A percentile compares a stretch with the other conserved stretches of the same genome.
These are phyloP conservation scores for Dendrostoma leiphaemia DNA, from an alignment of 2,329 filamentous ascomycete genomes.

Conservation along the genomic window DNA sequence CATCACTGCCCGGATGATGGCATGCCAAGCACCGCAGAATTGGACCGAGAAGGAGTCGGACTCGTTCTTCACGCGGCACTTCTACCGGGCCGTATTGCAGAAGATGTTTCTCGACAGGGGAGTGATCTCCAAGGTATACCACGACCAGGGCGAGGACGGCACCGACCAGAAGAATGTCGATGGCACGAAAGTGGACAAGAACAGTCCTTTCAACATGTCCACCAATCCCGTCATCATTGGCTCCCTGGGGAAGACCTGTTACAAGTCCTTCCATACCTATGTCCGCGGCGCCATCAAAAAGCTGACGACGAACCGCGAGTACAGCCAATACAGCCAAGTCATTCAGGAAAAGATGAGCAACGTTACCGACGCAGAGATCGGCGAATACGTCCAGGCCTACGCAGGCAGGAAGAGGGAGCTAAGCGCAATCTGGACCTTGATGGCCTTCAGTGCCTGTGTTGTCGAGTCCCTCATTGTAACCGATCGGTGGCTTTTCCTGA, in stretches of 20 bases:
- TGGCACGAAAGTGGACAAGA: conserved; percentile 11
- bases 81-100: conserved; percentile 87
- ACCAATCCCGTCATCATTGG: conserved; percentile 85
- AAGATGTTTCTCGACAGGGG: conserved; percentile 86
- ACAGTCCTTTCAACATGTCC: conserved; percentile 51
- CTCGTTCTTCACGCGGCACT: conserved; percentile 87
- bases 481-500: conserved; percentile 85
- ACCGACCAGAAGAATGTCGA: not conserved
- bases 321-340: conserved; percentile 57
- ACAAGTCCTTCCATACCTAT: conserved; percentile 72
- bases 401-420: conserved; percentile 71
- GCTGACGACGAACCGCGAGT: conserved; percentile 56
- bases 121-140: conserved; percentile 63
- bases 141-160: conserved; percentile 26
- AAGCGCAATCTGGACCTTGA: conserved; percentile 86
- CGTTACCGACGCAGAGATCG: conserved; percentile 74
- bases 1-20: conserved; percentile 98
- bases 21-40: conserved; percentile 90
- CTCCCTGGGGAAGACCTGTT: conserved; percentile 76
- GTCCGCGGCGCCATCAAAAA: conserved; percentile 79
- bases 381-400: conserved; percentile 66
- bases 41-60: conserved; percentile 83
- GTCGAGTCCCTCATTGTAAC: conserved; percentile 88
- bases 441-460: conserved; percentile 91
- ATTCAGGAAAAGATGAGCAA: conserved; percentile 64